Conservation (phyloP, 73 alveolate species). For the Paramecium sexaurelia region DNA sequence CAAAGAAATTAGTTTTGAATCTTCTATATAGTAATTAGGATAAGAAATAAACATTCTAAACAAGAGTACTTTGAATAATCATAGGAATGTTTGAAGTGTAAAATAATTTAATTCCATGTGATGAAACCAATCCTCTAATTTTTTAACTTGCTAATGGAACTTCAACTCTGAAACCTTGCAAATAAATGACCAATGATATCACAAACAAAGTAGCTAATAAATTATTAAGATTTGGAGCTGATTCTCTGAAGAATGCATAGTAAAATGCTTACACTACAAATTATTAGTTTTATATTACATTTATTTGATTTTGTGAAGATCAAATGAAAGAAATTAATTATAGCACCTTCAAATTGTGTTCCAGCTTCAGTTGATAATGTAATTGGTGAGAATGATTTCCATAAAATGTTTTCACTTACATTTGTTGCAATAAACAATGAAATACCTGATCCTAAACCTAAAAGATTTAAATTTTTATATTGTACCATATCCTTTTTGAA, state of each 20-base stretch:
- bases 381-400: conserved; percentile 99
- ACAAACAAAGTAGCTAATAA: conserved; percentile 97
- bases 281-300: neutral
- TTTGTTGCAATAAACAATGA: conserved; percentile 99
- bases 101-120: conserved; percentile 99
- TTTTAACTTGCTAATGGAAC: conserved; percentile 84
- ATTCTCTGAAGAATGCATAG: conserved; percentile 95
- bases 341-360: conserved; percentile 99
- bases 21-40: conserved; percentile 97
- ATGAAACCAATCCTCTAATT: conserved; percentile 92
- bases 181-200: conserved; percentile 96
- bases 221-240: conserved; percentile 97
- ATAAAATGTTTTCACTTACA: conserved; percentile 98
- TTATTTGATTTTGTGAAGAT: conserved; percentile 93
- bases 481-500: conserved; percentile 97
- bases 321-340: conserved; percentile 98
- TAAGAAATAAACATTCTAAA: conserved; percentile 98
- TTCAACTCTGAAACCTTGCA: conserved; percentile 97
- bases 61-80: conserved; percentile 98
- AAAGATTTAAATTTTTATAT: conserved; percentile 92
- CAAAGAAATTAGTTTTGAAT: conserved; percentile 95
- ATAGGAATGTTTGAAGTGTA: conserved; percentile 99
- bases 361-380: conserved; percentile 98
- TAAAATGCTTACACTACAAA: conserved; percentile 81
- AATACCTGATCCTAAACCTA: conserved; percentile 98